Evolutionary conservation across 495 filamentous ascomycete species (phyloP).

Genomic region (Penicillium coffeae): DNA sequence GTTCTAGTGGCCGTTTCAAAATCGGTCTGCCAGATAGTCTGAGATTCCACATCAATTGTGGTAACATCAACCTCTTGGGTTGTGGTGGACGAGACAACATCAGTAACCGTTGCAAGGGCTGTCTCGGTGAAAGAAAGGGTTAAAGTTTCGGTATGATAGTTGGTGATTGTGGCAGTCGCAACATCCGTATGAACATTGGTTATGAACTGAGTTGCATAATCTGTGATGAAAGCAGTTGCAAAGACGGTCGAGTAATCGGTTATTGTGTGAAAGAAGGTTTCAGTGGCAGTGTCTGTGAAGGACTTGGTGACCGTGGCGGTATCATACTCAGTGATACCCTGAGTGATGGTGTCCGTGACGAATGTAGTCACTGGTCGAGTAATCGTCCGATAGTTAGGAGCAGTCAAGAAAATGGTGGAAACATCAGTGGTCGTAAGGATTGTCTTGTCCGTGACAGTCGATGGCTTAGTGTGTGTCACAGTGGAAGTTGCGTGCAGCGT

Average conservation of each 20-base stretch:
- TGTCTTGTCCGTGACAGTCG: neutral
- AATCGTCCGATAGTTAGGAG: neutral
- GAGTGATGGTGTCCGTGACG: neutral
- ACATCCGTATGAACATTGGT: neutral
- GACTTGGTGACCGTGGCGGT: neutral
- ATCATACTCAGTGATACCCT: neutral
- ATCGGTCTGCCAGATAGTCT: neutral
- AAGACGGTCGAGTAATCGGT: conserved; percentile 1
- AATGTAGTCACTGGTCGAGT: neutral
- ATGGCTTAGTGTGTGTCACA: neutral
- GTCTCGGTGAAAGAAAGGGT: conserved; percentile 8
- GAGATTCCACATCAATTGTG: neutral
- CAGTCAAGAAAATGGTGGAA: neutral
- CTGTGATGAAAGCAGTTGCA: neutral
- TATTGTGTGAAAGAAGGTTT: neutral
- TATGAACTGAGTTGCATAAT: neutral
- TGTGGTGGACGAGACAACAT: neutral
- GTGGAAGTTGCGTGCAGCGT: conserved; percentile 1
- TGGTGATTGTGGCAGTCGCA: conserved; percentile 1
- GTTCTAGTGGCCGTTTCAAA: conserved; percentile 1
- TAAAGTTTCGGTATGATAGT: conserved; percentile 7
- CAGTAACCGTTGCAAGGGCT: neutral
- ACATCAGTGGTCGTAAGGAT: neutral
- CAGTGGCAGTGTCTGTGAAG: neutral
- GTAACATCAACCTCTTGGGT: conserved; percentile 1